Evolutionary conservation across 306 rosid genomes (phyloP), one percentile per base, ranked within the genome.

Genomic region (Sechiopsis laciniata): DNA sequence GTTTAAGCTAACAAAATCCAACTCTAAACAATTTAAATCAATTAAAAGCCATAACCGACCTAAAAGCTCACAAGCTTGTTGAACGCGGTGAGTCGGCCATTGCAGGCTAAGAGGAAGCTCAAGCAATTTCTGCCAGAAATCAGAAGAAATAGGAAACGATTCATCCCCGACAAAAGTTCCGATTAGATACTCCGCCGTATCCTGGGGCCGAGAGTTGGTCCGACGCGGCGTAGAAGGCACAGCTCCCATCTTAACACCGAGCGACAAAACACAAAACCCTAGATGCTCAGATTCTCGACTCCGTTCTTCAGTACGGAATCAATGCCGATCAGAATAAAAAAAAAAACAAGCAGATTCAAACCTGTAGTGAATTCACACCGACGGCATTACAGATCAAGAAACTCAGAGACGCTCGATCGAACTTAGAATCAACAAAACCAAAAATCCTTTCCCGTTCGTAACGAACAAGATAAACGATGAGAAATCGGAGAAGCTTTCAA

Each of bases 71-170:
- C 96, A 91, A 74, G 99, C 97, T 79, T 91, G 80, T 35, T 74
- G 84, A 81, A 91, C 96, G 64, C 90, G 91, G 68, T 89, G 55
- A 54, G 88, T 54, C 17, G 91, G 87, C 97, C 97, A 95, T 45
- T 83, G 89, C 55, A 89, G 86, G 76, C 85, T 80, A 82, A 88
- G 87, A 74, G 97, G 95, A 74, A 88, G 89, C 82, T 95, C 91
- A 24, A 91, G 87, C 80, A 95, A 81, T 80, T 91, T 89, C 82
- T 84, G 85, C 99, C 99, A 95, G 85, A 86, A 91, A 82, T 91
- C 99, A 2, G 99, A 95, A 59, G 97, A 84, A 24, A 89, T 61
- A 10, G 99, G 97, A 74, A 88, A 91, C 16, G 99, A 84, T 84
- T 88, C 76, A 74, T 77, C 89, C 16, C 92, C 95, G 75, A 95